phyloP scores from a whole-genome alignment of 2,329 filamentous ascomycete species.

The Colletotrichum higginsianum region DNA sequence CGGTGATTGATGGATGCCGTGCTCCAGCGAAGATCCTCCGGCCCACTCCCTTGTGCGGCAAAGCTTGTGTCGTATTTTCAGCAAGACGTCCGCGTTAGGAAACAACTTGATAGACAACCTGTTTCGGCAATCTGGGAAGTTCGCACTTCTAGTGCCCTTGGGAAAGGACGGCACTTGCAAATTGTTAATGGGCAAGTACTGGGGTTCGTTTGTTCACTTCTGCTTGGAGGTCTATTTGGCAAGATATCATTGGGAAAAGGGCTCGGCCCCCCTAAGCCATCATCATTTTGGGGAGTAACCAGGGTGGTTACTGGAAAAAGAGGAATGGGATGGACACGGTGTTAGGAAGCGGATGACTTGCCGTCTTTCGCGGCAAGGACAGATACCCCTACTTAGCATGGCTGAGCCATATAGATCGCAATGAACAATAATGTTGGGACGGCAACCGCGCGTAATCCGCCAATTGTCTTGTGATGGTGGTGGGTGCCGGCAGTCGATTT shows the following conservation, averaged over 20 bases:
- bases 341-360: constrained; percentile 27
- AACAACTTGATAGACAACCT: constrained; percentile 39
- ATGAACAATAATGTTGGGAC: constrained; percentile 31
- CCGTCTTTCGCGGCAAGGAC: constrained; percentile 7
- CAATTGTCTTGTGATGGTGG: constrained; percentile 19
- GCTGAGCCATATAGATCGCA: constrained; percentile 37
- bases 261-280: background rate
- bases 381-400: constrained; percentile 42
- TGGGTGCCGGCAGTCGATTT: background rate
- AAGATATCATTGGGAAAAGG: constrained; percentile 20
- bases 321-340: constrained; percentile 5
- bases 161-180: constrained; percentile 29
- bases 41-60: background rate
- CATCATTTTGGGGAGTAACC: background rate
- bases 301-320: constrained; percentile 13
- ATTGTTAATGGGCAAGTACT: constrained; percentile 30
- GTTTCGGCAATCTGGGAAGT: constrained; percentile 39
- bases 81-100: constrained; percentile 29
- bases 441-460: constrained; percentile 8
- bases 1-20: constrained; percentile 14
- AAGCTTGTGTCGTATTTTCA: constrained; percentile 18
- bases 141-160: constrained; percentile 41
- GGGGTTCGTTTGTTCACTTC: constrained; percentile 11
- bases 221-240: constrained; percentile 27
- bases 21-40: constrained; percentile 12